Evolutionary conservation across 306 rosid species (phyloP), one percentile per base, ranked within the genome.

Genomic region (Vigna mungo): DNA sequence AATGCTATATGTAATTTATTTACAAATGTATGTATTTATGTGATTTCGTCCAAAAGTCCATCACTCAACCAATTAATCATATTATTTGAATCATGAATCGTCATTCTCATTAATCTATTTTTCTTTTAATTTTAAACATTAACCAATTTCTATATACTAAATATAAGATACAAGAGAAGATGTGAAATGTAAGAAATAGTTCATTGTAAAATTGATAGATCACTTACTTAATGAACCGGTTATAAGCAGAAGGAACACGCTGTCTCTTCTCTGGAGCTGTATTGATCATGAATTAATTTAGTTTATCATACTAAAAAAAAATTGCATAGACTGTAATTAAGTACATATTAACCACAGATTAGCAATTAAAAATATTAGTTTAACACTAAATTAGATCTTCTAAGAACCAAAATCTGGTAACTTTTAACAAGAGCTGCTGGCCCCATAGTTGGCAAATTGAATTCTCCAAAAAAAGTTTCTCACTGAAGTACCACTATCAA

Each of bases 181-280:
- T 25, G 69, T 54, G 44, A 58, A 0, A 74, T 74, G 34, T 6
- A 1, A 39, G 16, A 4, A 74, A 17, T 27, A 30, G 34, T 73
- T 61, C 30, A 59, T n/a, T 41, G 37, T 13, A 32, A 32, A 59
- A 77, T 63, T 4, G 7, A 66, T 27, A 41, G 1, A 10, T 18
- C 34, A 87, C 99, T 83, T 92, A 95, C 99, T 91, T 95, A 53
- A 95, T 94, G 89, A 94, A 94, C 54, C 91, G 87, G 77, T 94
- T 94, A 81, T 94, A 94, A 14, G 98, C 98, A 3, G 99, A 95
- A 65, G 99, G 99, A 85, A 95, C 96, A 25, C 99, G 92, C 44
- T 92, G 99, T 82, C 96, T 90, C 86, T 95, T 95, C 91, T 95
- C 99, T 2, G 97, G 99, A 49, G 99, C 99, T 95, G 97, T 56